A percentile compares a stretch with the other conserved stretches of the same genome.
phyloP scores from a whole-genome alignment of 202 grass and related monocot genomes.

The Carex sylvatica region DNA sequence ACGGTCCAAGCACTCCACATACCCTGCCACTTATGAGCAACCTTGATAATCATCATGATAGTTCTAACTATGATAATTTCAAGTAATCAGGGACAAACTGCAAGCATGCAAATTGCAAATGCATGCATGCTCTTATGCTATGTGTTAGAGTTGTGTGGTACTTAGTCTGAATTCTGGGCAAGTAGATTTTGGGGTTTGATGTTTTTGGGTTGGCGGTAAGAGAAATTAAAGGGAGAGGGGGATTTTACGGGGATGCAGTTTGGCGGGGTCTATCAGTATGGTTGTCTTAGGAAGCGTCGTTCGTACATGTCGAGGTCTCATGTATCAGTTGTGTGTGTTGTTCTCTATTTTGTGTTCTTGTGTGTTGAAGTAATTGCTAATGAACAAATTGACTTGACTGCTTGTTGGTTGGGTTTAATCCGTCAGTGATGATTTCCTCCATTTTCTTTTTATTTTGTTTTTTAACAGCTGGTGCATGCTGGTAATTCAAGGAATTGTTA shows the following conservation, averaged over 20 bases:
- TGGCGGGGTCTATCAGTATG: constrained; percentile 7
- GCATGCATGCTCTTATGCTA: background rate
- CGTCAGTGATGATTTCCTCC: background rate
- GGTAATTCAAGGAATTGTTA: background rate
- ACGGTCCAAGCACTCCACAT: constrained; percentile 1
- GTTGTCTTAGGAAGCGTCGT: background rate
- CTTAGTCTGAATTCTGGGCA: background rate
- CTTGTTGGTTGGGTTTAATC: background rate
- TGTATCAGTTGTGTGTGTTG: background rate
- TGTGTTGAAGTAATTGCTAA: constrained; percentile 14
- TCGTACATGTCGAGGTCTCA: background rate
- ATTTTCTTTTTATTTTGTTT: background rate
- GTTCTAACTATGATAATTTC: constrained; percentile 7
- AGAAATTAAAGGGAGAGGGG: background rate
- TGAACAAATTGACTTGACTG: background rate
- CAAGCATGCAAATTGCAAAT: too few relatives aligned
- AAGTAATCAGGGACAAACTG: background rate
- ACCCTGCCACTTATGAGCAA: constrained; percentile 23
- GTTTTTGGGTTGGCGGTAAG: constrained; percentile 9
- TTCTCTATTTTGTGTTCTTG: constrained; percentile 21
- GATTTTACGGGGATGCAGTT: background rate
- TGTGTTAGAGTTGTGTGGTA: background rate
- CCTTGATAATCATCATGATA: constrained; percentile 22
- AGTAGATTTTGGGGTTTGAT: background rate
- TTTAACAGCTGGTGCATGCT: background rate